These are phyloP conservation scores for Aspergillus saccharolyticus DNA, from an alignment of 495 filamentous ascomycete species.

Conservation along the genomic window DNA sequence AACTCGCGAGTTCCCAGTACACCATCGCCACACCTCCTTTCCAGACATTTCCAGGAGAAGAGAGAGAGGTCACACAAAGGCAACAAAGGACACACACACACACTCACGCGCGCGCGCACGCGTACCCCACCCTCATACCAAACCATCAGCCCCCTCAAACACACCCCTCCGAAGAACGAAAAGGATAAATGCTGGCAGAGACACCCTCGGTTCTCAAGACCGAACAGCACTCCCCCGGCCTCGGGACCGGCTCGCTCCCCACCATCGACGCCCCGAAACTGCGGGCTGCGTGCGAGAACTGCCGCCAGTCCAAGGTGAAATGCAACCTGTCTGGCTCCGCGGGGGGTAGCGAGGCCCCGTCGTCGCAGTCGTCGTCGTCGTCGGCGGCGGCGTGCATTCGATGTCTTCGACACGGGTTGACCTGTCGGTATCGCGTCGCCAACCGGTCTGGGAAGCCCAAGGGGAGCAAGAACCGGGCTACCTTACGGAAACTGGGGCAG, in stretches of 20 bases:
- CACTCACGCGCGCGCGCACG: too few species aligned
- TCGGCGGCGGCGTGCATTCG: slow-evolving; percentile 26
- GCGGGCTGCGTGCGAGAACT: slow-evolving; percentile 44
- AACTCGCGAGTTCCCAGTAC: not conserved
- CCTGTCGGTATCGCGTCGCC: slow-evolving; percentile 42
- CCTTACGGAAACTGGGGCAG: slow-evolving; percentile 39
- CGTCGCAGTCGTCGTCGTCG: too few species aligned
- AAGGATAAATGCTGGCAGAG: slow-evolving; percentile 31
- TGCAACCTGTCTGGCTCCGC: slow-evolving; percentile 30
- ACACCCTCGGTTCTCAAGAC: not conserved
- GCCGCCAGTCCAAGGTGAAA: slow-evolving; percentile 46
- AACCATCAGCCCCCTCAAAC: not conserved
- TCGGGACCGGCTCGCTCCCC: slow-evolving; percentile 19
- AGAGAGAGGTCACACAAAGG: not conserved
- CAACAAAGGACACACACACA: too few species aligned
- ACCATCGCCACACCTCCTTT: too few species aligned
- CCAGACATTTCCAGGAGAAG: not conserved
- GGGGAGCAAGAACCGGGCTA: slow-evolving; percentile 44
- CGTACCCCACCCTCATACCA: not conserved
- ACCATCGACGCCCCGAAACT: slow-evolving; percentile 35
- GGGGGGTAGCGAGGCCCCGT: slow-evolving; percentile 25
- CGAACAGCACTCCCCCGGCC: not conserved
- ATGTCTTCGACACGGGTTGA: slow-evolving; percentile 41
- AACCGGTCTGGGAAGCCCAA: slow-evolving; percentile 46
- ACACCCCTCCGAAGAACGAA: not conserved